Evolutionary conservation across 2,329 filamentous ascomycete species (phyloP), one percentile per base, ranked within the genome.

Genomic region (Aspergillus viridinutans): DNA sequence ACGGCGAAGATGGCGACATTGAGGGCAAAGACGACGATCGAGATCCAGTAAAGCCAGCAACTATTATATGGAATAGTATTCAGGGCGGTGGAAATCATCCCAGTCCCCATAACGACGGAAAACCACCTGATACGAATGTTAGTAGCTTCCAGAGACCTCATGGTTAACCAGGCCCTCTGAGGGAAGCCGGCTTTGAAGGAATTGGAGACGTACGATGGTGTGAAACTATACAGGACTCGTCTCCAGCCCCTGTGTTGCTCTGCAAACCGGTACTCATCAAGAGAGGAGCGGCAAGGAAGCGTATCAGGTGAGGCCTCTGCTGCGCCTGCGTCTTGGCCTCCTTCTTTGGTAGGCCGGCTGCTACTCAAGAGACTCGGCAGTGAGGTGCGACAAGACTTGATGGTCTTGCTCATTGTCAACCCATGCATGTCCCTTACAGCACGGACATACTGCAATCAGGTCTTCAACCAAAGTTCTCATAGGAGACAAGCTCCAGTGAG

Each of bases 1-100:
- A 67, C n/a, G 9, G 23, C 21, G 48, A 72, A 72, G 9, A 72
- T 57, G 8, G 64, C 12, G 3, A 67, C 56, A 49, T 72, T 72
- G 17, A 72, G 47, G 4, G 55, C 64, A 25, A 72, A 72, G 5
- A 57, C 47, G 1, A 45, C 20, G 42, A 45, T 45, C 3, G 66
- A 67, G 20, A 69, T 63, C 61, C 64, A 68, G 43, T 67, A 65
- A 3, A 69, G 61, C 67, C 67, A 69, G 25, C 48, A 21, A 14
- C 59, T 66, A 45, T 68, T 66, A 50, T 69, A 69, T 1, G 67
- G 67, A 8, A 69, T 56, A n/a, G 56, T 55, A 49, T 64, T 56
- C 10, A 68, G 56, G 17, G 68, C 56, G 6, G 65, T 66, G 3
- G 67, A 68, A 3, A 69, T 65, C 10, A 69, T 66, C 3, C 67